Conservation (phyloP, 768 basidiomycete species). For the Coprinopsis sp. region DNA sequence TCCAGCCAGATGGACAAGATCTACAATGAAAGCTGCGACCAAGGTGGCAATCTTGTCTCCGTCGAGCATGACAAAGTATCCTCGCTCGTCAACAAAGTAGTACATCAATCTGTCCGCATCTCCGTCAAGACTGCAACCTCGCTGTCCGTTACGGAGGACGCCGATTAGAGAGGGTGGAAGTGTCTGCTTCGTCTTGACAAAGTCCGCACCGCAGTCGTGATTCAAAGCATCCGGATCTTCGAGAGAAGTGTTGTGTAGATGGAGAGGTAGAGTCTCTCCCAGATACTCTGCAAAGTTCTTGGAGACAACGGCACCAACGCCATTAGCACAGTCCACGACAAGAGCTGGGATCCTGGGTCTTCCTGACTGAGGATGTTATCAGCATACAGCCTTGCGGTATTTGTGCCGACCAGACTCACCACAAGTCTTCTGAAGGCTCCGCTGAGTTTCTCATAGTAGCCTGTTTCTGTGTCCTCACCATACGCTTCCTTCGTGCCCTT, state of each 20-base stretch:
- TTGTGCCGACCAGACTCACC: constrained; percentile 42
- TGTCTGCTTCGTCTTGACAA: constrained; percentile 88
- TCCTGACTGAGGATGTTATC: constrained; percentile 41
- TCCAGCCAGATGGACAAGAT: constrained; percentile 81
- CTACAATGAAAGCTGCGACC: constrained; percentile 89
- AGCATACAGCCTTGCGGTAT: constrained; percentile 3
- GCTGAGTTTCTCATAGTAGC: constrained; percentile 80
- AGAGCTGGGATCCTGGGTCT: constrained; percentile 55
- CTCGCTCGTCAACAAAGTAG: constrained; percentile 78
- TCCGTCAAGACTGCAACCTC: constrained; percentile 92
- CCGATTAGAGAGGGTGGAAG: constrained; percentile 72
- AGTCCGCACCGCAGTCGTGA: constrained; percentile 89
- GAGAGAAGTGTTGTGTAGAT: constrained; percentile 65
- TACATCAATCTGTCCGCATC: constrained; percentile 98
- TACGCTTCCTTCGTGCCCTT: constrained; percentile 73
- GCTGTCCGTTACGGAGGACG: constrained; percentile 62
- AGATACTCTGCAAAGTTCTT: constrained; percentile 57
- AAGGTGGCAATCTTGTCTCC: constrained; percentile 97
- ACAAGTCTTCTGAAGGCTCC: constrained; percentile 81
- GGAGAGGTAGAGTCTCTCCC: constrained; percentile 53
- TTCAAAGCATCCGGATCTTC: constrained; percentile 73
- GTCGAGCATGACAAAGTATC: constrained; percentile 87
- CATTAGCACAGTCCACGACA: constrained; percentile 97
- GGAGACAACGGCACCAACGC: constrained; percentile 81
- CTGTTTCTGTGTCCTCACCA: constrained; percentile 75